phyloP scores from a whole-genome alignment of 768 basidiomycete species.

The Suillus lakei region DNA sequence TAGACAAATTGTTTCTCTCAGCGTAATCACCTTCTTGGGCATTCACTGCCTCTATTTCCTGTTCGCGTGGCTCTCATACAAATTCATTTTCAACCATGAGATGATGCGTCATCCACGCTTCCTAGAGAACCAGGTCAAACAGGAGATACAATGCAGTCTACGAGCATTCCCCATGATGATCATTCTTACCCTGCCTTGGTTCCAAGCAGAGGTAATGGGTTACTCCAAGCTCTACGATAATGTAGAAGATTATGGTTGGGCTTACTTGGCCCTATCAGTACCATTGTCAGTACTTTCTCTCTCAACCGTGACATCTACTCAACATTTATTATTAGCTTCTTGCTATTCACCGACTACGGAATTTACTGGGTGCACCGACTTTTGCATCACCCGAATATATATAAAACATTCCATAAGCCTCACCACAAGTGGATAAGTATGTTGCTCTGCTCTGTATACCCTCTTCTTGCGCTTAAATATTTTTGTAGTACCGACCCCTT shows the following conservation, averaged over 20 bases:
- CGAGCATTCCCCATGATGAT: constrained; percentile 84
- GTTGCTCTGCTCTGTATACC: constrained; percentile 36
- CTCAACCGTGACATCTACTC: background rate
- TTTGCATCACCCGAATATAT: constrained; percentile 83
- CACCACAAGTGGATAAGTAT: constrained; percentile 98
- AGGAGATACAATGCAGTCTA: constrained; percentile 79
- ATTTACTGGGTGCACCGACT: constrained; percentile 98
- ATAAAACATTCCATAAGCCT: constrained; percentile 94
- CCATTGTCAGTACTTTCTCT: constrained; percentile 56
- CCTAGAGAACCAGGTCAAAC: constrained; percentile 81
- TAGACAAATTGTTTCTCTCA: constrained; percentile 77
- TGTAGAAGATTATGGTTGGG: constrained; percentile 79
- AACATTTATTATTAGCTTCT: constrained; percentile 51
- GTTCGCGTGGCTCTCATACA: constrained; percentile 85
- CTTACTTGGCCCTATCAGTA: constrained; percentile 69
- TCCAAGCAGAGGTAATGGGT: constrained; percentile 89
- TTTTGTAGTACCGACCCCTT: constrained; percentile 88
- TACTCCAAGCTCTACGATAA: constrained; percentile 80
- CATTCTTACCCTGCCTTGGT: constrained; percentile 90
- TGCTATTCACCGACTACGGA: constrained; percentile 88
- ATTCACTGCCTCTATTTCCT: constrained; percentile 87
- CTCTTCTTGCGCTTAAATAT: constrained; percentile 12
- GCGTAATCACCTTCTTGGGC: constrained; percentile 74
- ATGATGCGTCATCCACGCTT: constrained; percentile 97
- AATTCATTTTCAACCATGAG: constrained; percentile 88